Evolutionary conservation across 2,329 filamentous ascomycete species (phyloP).

Genomic region (Celoporthe dispersa): DNA sequence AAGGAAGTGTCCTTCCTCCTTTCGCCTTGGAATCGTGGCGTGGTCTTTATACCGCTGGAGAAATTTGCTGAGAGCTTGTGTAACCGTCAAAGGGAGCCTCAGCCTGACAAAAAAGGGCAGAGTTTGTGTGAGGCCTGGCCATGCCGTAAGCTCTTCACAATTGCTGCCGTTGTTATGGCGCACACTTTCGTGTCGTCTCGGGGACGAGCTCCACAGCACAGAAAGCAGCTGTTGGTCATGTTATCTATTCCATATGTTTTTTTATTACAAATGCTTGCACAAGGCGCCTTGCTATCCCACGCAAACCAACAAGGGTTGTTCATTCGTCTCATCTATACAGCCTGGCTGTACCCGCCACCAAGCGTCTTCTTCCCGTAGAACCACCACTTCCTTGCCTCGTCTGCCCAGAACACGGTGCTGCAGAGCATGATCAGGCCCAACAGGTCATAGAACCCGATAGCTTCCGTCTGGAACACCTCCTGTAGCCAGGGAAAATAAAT

Average conservation of each 20-base stretch:
- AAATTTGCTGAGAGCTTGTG: background rate
- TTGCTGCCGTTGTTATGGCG: background rate
- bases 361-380: conserved; percentile 62
- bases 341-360: conserved; percentile 67
- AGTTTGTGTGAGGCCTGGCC: background rate
- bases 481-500: conserved; percentile 96
- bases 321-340: conserved; percentile 51
- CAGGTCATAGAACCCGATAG: conserved; percentile 74
- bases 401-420: conserved; percentile 93
- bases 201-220: background rate
- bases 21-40: background rate
- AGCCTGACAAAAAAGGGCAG: background rate
- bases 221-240: background rate
- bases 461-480: conserved; percentile 94
- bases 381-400: conserved; percentile 86
- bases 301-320: background rate
- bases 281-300: conserved; percentile 13
- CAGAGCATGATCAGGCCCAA: conserved; percentile 73
- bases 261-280: conserved; percentile 25
- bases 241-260: conserved; percentile 22
- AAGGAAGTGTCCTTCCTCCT: background rate
- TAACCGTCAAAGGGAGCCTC: background rate
- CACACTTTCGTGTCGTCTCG: background rate
- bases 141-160: background rate
- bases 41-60: background rate